Percentiles rank a stretch among this genome's conserved stretches.
Evolutionary conservation across 257 asterid genomes (phyloP).

Genomic region (Fraxinus pennsylvanica): DNA sequence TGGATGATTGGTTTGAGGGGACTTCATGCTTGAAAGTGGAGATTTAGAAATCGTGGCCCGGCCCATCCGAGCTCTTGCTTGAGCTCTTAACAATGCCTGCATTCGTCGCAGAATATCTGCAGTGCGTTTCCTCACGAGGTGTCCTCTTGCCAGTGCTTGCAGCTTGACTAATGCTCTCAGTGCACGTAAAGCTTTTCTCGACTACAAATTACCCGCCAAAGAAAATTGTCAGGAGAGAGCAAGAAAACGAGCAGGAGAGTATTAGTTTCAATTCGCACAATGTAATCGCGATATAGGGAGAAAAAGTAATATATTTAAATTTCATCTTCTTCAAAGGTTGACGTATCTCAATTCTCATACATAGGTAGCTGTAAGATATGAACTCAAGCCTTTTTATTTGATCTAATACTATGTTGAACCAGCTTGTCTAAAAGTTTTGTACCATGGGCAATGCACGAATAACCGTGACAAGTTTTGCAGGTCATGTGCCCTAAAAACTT

Average conservation of each 20-base stretch:
- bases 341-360: background rate
- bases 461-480: conserved; percentile 21
- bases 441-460: conserved; percentile 2
- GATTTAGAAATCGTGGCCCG: conserved; percentile 49
- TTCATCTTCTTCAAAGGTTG: background rate
- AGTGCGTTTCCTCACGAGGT: conserved; percentile 66
- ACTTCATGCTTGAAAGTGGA: conserved; percentile 55
- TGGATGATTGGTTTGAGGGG: conserved; percentile 45
- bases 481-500: conserved; percentile 36
- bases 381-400: background rate
- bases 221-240: background rate
- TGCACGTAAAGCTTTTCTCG: conserved; percentile 85
- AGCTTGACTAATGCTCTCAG: conserved; percentile 82
- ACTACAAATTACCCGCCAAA: conserved; percentile 33
- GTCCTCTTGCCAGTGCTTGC: conserved; percentile 87
- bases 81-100: conserved; percentile 65
- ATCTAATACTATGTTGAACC: too few relatives aligned
- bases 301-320: too few relatives aligned
- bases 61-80: conserved; percentile 59
- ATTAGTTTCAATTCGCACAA: background rate
- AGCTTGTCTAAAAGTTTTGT: background rate
- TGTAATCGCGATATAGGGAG: too few relatives aligned
- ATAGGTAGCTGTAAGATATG: background rate
- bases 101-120: conserved; percentile 51
- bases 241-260: background rate